phyloP scores from a whole-genome alignment of 2,329 filamentous ascomycete genomes.

The Alternaria ethzedia region DNA sequence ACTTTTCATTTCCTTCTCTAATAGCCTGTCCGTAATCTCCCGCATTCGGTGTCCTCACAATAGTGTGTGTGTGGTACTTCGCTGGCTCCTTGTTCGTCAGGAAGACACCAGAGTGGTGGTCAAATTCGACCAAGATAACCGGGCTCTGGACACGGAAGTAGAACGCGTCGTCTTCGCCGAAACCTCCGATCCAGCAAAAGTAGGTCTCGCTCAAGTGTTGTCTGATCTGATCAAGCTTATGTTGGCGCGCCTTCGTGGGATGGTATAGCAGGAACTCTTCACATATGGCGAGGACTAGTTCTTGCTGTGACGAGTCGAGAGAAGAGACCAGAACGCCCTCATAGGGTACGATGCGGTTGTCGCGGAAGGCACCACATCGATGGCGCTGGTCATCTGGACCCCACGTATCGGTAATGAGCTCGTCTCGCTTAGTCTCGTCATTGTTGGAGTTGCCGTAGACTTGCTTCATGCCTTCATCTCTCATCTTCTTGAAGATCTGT shows the following conservation, averaged over 20 bases:
- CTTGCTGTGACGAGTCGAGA: constrained; percentile 58
- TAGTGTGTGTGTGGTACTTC: constrained; percentile 80
- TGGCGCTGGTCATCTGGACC: constrained; percentile 83
- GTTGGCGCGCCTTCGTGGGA: constrained; percentile 60
- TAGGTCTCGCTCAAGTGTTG: constrained; percentile 72
- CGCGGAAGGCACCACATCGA: constrained; percentile 76
- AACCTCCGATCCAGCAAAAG: constrained; percentile 80
- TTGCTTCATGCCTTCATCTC: constrained; percentile 69
- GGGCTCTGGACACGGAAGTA: constrained; percentile 81
- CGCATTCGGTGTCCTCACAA: constrained; percentile 73
- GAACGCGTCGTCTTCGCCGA: constrained; percentile 70
- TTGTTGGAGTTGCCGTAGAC: constrained; percentile 38
- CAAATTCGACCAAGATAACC: constrained; percentile 76
- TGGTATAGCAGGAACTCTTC: constrained; percentile 73
- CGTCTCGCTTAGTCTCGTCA: constrained; percentile 38
- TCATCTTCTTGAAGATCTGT: constrained; percentile 65
- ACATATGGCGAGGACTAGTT: constrained; percentile 64
- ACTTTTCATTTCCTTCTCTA: constrained; percentile 33
- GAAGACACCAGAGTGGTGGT: constrained; percentile 81
- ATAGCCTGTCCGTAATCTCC: constrained; percentile 75
- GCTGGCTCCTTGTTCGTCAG: constrained; percentile 74
- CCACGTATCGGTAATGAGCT: constrained; percentile 66
- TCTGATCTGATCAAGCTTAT: constrained; percentile 63
- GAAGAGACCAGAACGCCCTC: constrained; percentile 66
- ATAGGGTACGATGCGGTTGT: constrained; percentile 78